Conservation (phyloP, 2,329 filamentous ascomycete species). For the Penicillium concentricum region DNA sequence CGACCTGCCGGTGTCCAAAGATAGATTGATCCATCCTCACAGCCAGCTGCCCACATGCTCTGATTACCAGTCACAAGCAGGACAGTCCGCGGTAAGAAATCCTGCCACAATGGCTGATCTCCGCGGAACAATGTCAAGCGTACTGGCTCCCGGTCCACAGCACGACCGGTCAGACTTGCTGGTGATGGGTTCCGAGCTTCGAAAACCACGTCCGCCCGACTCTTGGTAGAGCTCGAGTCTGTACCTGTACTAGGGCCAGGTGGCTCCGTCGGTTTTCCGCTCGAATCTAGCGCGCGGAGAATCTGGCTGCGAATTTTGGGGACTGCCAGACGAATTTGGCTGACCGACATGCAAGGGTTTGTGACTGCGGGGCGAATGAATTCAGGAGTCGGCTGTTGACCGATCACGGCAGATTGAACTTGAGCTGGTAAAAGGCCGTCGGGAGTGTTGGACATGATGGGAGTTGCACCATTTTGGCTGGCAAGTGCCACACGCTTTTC, state of each 20-base stretch:
- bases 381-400: slow-evolving; percentile 70
- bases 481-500: slow-evolving; percentile 60
- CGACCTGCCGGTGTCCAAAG: slow-evolving; percentile 91
- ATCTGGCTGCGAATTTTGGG: slow-evolving; percentile 84
- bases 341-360: slow-evolving; percentile 76
- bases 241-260: slow-evolving; percentile 36
- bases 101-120: slow-evolving; percentile 83
- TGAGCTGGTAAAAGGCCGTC: slow-evolving; percentile 76
- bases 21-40: slow-evolving; percentile 87
- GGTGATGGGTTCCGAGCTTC: slow-evolving; percentile 81
- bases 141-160: slow-evolving; percentile 73
- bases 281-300: slow-evolving; percentile 69
- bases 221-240: slow-evolving; percentile 41
- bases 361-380: slow-evolving; percentile 84
- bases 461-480: slow-evolving; percentile 65
- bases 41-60: slow-evolving; percentile 87
- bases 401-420: slow-evolving; percentile 59
- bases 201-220: slow-evolving; percentile 70
- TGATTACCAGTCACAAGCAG: slow-evolving; percentile 89
- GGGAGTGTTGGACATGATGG: slow-evolving; percentile 72
- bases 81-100: slow-evolving; percentile 82
- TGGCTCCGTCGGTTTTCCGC: slow-evolving; percentile 45
- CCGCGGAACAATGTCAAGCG: slow-evolving; percentile 79
- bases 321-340: slow-evolving; percentile 81
- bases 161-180: slow-evolving; percentile 58